Evolutionary conservation across 768 basidiomycete genomes (phyloP), one percentile per base, ranked within the genome.

Genomic region (Lactifluus hygrophoroides): DNA sequence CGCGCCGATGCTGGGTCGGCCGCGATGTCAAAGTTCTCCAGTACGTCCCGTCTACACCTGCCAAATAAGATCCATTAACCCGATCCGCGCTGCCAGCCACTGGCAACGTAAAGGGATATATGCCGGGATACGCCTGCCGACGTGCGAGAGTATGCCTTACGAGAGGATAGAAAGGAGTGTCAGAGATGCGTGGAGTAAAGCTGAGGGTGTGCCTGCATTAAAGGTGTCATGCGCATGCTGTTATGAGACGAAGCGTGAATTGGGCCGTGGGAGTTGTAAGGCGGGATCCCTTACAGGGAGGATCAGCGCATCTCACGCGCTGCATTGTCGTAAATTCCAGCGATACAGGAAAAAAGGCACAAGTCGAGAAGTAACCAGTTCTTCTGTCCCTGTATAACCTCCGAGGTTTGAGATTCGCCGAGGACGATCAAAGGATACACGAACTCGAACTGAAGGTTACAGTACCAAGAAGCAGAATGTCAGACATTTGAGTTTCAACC

Each of bases 361-460:
- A 9, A 67, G 61, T 17, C 54, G 62, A 2, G 64, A 64, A 0
- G 65, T 60, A 1, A 68, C 60, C 8, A 34, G 64, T 53, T 27
- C 61, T 52, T 48, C 57, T 44, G 52, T 67, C 37, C 38, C 10
- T 21, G 3, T 27, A 61, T 52, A 21, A 54, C 67, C 65, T 25
- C 60, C 51, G 40, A 66, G 47, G n/a, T n/a, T 2, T 54, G 63
- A 5, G 68, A 65, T 28, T 53, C 53, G 21, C 68, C 66, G 27
- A 62, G 57, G 21, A 65, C 66, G 54, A 66, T 68, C 38, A 37
- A n/a, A 61, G 43, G 46, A 63, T 66, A 3, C n/a, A n/a, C n/a
- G n/a, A n/a, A n/a, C n/a, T 65, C 66, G 61, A 70, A 70, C 40
- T 67, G 66, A 46, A 72, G 16, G 67, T 48, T 57, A 42, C 21